Evolutionary conservation across 2,329 filamentous ascomycete genomes (phyloP).

Genomic region (Neopestalotiopsis rosae): DNA sequence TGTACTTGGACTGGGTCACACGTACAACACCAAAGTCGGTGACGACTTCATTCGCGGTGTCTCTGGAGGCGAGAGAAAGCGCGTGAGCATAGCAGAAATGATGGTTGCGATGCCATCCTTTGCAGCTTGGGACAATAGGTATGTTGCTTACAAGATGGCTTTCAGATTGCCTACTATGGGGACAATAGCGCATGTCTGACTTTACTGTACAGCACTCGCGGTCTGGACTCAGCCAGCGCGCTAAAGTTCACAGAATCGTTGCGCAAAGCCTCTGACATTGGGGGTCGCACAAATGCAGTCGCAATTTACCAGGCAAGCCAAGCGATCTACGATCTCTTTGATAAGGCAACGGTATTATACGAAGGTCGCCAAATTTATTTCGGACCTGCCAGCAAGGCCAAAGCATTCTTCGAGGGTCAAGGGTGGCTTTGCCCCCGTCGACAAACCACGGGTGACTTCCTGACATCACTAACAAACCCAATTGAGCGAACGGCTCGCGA

Average conservation of each 20-base stretch:
- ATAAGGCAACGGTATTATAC: constrained; percentile 61
- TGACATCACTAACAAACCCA: constrained; percentile 72
- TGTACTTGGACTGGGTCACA: constrained; percentile 74
- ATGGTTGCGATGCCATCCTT: constrained; percentile 66
- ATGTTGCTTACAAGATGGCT: constrained; percentile 49
- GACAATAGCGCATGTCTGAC: neutral
- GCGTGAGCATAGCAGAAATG: constrained; percentile 83
- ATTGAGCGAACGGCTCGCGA: constrained; percentile 58
- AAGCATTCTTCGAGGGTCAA: constrained; percentile 69
- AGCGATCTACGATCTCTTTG: constrained; percentile 18
- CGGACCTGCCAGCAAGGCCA: constrained; percentile 65
- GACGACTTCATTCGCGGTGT: constrained; percentile 76
- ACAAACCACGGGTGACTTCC: constrained; percentile 72
- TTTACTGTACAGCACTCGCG: constrained; percentile 57
- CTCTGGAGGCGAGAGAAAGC: constrained; percentile 75
- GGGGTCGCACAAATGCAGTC: constrained; percentile 65
- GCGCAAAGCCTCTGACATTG: constrained; percentile 68
- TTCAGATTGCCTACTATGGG: no score
- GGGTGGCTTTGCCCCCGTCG: constrained; percentile 72
- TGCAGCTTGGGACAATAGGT: constrained; percentile 33
- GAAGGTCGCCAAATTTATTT: constrained; percentile 73
- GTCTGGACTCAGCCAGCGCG: constrained; percentile 75
- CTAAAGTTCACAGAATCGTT: constrained; percentile 75
- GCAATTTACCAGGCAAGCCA: constrained; percentile 66
- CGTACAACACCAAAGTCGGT: constrained; percentile 75